phyloP scores from a whole-genome alignment of 768 basidiomycete genomes.

The Lactarius akahatsu region DNA sequence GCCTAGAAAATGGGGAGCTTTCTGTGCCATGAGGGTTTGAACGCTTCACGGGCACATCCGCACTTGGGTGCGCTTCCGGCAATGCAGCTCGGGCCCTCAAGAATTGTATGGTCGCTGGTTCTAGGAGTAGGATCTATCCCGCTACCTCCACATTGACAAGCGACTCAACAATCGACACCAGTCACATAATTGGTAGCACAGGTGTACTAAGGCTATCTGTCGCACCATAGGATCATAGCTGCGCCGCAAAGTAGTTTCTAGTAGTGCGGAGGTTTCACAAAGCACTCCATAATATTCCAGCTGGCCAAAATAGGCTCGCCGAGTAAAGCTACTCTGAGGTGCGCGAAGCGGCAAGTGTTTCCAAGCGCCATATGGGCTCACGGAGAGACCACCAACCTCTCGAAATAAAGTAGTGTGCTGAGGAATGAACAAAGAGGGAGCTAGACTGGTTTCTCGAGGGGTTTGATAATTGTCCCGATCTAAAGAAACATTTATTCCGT shows the following conservation, averaged over 20 bases:
- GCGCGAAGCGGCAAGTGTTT: background rate
- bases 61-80: background rate
- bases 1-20: background rate
- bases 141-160: background rate
- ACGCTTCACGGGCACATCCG: background rate
- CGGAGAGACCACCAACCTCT: background rate
- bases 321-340: background rate
- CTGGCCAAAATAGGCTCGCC: background rate
- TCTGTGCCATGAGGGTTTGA: background rate
- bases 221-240: background rate
- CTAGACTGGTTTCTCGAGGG: constrained; percentile 55
- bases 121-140: background rate
- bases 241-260: background rate
- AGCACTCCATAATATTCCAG: background rate
- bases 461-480: constrained; percentile 72
- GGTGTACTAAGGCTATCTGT: background rate
- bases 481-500: constrained; percentile 31
- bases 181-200: background rate
- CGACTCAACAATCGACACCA: background rate
- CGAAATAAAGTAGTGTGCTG: constrained; percentile 3
- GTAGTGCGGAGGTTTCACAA: background rate
- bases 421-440: background rate
- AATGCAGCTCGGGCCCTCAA: background rate
- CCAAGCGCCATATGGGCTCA: background rate
- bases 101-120: background rate